Evolutionary conservation across 176 grass and related monocot species (phyloP), one percentile per base, ranked within the genome.

Genomic region (Dendrocalamus sinicus): DNA sequence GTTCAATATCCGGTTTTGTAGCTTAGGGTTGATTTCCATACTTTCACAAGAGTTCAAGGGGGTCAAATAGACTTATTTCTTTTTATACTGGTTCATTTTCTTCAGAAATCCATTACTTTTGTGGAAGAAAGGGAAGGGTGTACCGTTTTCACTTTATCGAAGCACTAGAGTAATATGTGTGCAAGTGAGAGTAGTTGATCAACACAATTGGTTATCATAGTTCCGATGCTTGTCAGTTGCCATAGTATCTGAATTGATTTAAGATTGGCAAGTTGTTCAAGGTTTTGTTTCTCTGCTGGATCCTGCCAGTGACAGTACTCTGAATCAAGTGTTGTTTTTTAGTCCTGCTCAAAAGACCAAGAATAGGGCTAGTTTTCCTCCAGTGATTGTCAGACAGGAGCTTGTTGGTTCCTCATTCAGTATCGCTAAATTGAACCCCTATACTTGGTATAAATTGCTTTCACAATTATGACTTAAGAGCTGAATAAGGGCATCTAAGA

Each of bases 131-230:
- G 23, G 23, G 39, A 80, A 59, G 37, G 57, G 13, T 16, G 12
- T 74, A 60, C 54, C 14, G 13, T 79, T 39, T 61, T 83, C 57
- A 72, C 74, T 72, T 55, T 83, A 59, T 82, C 7, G 13, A 69
- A 71, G 46, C 13, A 41, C 52, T 83, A 46, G 28, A 76, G 15
- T 80, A 79, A 75, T 57, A 26, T 16, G 20, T 73, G 7, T 8
- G 40, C 69, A 59, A 67, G 19, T 22, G 68, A 67, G 75, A 67
- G 26, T 26, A 67, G 48, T 67, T 80, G 47, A 81, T 80, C 54
- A 50, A 53, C 85, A 84, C 50, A 45, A 58, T 43, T 22, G 7
- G 52, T 82, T 71, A 72, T 11, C 14, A 55, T 44, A 67, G 20
- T 50, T 69, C 22, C 14, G 48, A 41, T 75, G 19, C 22, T 45